Evolutionary conservation across 345 rosid species (phyloP).

Genomic region (Eutrema japonicum): DNA sequence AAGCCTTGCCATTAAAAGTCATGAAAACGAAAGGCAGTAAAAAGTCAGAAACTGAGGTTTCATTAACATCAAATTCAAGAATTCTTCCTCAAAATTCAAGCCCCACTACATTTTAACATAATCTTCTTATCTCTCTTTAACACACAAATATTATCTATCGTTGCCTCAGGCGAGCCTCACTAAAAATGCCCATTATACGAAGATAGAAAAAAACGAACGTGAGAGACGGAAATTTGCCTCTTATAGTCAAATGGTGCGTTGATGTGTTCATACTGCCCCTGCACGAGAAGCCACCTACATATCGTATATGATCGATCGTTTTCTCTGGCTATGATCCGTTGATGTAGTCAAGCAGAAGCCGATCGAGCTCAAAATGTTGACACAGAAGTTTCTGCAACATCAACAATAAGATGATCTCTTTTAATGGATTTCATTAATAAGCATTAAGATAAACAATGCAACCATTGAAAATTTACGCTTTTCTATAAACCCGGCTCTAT

Average conservation of each 20-base stretch:
- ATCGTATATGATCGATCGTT: too few relatives aligned
- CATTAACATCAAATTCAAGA: slow-evolving; percentile 20
- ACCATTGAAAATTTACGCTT: not conserved
- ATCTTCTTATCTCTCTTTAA: slow-evolving; percentile 25
- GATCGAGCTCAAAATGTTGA: slow-evolving; percentile 80
- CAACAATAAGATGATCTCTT: slow-evolving; percentile 16
- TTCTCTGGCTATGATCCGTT: slow-evolving; percentile 56
- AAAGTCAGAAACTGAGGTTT: slow-evolving; percentile 25
- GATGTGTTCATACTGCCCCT: slow-evolving; percentile 18
- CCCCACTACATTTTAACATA: slow-evolving; percentile 11
- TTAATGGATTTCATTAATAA: not conserved
- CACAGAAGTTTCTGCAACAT: slow-evolving; percentile 70
- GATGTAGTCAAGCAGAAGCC: slow-evolving; percentile 72
- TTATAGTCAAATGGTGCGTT: not conserved
- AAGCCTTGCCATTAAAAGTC: slow-evolving; percentile 25
- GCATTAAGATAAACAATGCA: slow-evolving; percentile 9
- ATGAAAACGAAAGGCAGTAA: slow-evolving; percentile 29
- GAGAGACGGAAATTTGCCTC: slow-evolving; percentile 10
- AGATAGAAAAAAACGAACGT: slow-evolving; percentile 5
- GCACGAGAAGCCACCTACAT: slow-evolving; percentile 18
- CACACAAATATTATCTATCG: slow-evolving; percentile 13
- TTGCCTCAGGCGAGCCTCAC: slow-evolving; percentile 33
- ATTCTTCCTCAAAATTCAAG: not conserved
- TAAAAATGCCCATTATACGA: slow-evolving; percentile 19
- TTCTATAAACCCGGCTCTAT: not conserved